Evolutionary conservation across 768 basidiomycete genomes (phyloP), one percentile per base, ranked within the genome.

Genomic region (Ramaria sp.): DNA sequence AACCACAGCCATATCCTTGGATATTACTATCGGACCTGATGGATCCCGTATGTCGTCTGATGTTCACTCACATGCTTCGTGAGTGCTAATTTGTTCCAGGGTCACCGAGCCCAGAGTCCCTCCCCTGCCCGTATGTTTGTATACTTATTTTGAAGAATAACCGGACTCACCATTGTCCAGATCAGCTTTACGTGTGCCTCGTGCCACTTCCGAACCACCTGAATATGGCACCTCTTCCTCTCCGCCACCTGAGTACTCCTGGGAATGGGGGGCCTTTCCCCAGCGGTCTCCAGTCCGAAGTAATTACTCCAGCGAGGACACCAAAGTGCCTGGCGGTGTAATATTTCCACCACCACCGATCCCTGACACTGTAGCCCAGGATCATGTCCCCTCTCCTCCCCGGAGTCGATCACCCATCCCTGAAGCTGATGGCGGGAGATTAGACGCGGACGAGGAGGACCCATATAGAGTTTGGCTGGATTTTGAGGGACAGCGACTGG

Each of bases 241-340:
- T 3, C 53, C 60, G 11, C 59, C 61, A 15, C 61, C 57, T 19
- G 86, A 89, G 65, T 92, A 92, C 63, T 87, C 88, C 6, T 94
- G 92, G 92, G 93, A 94, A 63, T 94, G 92, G 91, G 91, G 91
- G 27, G 83, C 79, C 19, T 89, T 94, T 64, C 93, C 91, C 30
- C 86, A 84, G 60, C 85, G 82, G 22, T 88, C 88, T 3, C 86
- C 86, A 0, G 69, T 82, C 62, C 78, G 77, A 53, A 60, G 77
- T 0, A 72, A 77, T 11, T 83, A 84, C 63, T 49, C 63, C 13
- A 47, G 61, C 34, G 63, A 69, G 20, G 62, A 64, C 13, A 64
- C 42, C 17, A 61, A 68, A 15, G 67, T 73, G 43, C 73, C 72
- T 17, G 72, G 81, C 51, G 82, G 82, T 62, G 71, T 71, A 47